Percentiles rank a stretch among this genome's conserved stretches.
Conservation (phyloP, 2,329 filamentous ascomycete species). For the Ophiostoma sp. region DNA sequence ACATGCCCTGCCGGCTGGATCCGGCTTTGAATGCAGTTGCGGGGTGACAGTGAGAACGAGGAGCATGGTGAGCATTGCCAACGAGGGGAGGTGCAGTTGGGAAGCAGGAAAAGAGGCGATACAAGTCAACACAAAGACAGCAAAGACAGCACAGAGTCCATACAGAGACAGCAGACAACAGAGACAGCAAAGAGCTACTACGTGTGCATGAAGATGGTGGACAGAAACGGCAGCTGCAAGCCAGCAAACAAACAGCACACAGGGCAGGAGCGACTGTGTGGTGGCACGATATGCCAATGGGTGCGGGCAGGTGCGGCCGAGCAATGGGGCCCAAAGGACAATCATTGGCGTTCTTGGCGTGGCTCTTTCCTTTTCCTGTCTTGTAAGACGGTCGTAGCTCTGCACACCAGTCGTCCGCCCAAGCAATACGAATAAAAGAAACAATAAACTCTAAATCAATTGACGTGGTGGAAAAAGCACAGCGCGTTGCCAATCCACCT, state of each 20-base stretch:
- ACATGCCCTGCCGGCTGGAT: constrained; percentile 21
- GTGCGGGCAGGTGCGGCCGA: constrained; percentile 19
- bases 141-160: neutral
- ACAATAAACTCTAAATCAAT: no score
- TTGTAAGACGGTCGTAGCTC: no score
- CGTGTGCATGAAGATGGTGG: no score
- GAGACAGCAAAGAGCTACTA: no score
- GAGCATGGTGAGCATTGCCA: constrained; percentile 14
- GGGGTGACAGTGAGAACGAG: neutral
- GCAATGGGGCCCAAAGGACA: neutral
- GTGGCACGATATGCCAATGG: neutral
- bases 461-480: no score
- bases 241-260: constrained; percentile 7
- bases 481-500: no score
- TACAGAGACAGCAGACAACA: no score
- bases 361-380: neutral
- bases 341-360: neutral
- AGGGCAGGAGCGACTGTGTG: neutral
- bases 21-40: constrained; percentile 4
- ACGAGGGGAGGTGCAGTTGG: neutral
- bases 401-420: no score
- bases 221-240: no score
- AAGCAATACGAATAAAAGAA: no score
- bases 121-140: neutral
- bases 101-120: neutral